These are phyloP conservation scores for Coemansia sp. DNA, from an alignment of 192 early-diverging fungal species.

Conservation along the genomic window DNA sequence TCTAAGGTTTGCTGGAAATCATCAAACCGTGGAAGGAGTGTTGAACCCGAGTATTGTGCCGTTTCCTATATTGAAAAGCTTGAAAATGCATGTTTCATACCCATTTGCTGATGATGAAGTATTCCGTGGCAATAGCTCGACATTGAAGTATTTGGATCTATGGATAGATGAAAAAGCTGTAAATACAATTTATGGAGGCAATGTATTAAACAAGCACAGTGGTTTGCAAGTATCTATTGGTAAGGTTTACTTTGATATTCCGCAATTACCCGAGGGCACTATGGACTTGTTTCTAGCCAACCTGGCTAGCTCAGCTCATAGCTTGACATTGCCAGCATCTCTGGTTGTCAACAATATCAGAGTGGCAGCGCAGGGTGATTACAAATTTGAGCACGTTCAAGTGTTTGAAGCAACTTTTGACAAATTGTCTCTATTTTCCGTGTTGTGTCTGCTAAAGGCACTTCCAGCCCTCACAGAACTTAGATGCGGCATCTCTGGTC, in stretches of 20 bases:
- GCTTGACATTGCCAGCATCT: not conserved
- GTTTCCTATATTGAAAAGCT: not conserved
- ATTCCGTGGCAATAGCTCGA: constrained; percentile 12
- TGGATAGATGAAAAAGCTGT: not conserved
- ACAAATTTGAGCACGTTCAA: not conserved
- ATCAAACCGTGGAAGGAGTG: not conserved
- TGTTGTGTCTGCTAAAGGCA: not conserved
- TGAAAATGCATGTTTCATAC: not conserved
- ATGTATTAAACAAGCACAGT: not conserved
- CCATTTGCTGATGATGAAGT: constrained; percentile 9
- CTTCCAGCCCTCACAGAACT: not conserved
- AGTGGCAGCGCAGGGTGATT: not conserved
- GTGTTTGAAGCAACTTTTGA: not conserved
- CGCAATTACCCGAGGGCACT: not conserved
- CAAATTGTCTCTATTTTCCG: not conserved
- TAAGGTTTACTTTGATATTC: not conserved
- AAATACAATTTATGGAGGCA: not conserved
- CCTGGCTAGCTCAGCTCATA: too few relatives aligned
- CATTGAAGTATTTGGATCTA: constrained; percentile 2
- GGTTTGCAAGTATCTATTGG: not conserved
- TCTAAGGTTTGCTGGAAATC: not conserved
- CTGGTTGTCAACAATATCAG: not conserved
- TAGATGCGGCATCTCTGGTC: not conserved
- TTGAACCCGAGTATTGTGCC: not conserved
- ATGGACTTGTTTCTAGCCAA: not conserved